These are phyloP conservation scores for Laguncularia racemosa DNA, from an alignment of 345 rosid genomes.

Conservation along the genomic window DNA sequence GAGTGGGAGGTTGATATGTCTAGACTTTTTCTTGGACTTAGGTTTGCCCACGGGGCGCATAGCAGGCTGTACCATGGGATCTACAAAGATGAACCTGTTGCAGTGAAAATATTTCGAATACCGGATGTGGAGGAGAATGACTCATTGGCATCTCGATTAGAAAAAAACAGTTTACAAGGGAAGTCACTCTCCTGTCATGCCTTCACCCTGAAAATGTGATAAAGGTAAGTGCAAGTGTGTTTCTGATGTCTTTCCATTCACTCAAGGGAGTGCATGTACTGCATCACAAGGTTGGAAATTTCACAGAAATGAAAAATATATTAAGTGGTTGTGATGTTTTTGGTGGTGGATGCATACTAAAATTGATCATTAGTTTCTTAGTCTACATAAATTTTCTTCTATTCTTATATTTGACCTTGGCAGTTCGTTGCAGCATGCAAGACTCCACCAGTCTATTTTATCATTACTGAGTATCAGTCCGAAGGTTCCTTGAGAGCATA, in stretches of 20 bases:
- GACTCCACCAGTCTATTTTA: conserved; percentile 68
- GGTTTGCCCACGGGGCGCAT: conserved; percentile 90
- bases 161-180: conserved; percentile 81
- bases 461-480: conserved; percentile 59
- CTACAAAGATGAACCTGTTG: conserved; percentile 89
- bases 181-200: conserved; percentile 73
- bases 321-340: too few species aligned
- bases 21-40: conserved; percentile 78
- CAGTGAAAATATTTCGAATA: conserved; percentile 80
- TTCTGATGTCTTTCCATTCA: conserved; percentile 1
- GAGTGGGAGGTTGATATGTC: conserved; percentile 72
- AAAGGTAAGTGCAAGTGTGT: conserved; percentile 40
- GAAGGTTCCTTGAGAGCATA: conserved; percentile 82
- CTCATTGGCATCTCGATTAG: conserved; percentile 54
- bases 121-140: conserved; percentile 88
- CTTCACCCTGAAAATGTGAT: conserved; percentile 72
- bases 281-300: too few species aligned
- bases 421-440: conserved; percentile 76
- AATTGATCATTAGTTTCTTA: not conserved
- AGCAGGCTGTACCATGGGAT: conserved; percentile 91
- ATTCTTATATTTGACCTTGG: conserved; percentile 12
- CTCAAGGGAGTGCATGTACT: too few species aligned
- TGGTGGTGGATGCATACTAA: too few species aligned
- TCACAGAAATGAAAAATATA: not conserved
- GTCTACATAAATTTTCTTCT: not conserved